Base-by-base conservation (phyloP, 805 yeast genomes). In the Wickerhamiella cacticola region DNA sequence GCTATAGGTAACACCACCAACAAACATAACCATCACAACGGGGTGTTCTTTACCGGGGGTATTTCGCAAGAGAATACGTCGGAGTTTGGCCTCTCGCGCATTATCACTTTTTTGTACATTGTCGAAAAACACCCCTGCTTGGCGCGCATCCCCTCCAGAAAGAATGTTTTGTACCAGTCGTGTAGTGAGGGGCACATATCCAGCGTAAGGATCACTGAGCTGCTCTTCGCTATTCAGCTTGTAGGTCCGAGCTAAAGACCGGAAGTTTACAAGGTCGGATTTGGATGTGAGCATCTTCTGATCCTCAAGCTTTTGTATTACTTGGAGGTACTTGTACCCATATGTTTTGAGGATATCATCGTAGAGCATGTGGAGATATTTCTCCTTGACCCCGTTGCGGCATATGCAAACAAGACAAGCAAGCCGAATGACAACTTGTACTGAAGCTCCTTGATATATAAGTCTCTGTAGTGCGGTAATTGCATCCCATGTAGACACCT, bases 1-100 rank as follows among this genome's bases (percentile, higher is more conserved):
- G 7, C 92, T 78, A 59, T 83, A 71, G 0, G 96, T 85, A 6
- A 88, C 67, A 0, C 98, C 97, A 12, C 97, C 97, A 35, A 88
- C 58, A 52, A 81, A 78, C 74, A 45, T 84, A 55, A 51, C 85
- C 58, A 50, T 63, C 47, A 59, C 64, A 48, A 59, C 60, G 8
- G 61, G 59, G 29, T 55, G 58, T 26, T 53, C 59, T 47, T 65
- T 59, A 2, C 57, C 57, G 4, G 59, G 59, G n/a, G 57, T 50
- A 47, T 63, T 63, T 26, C 64, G 52, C 33, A 56, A 44, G 26
- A 63, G 52, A 23, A 64, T 59, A 22, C 62, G 59, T 13, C 65
- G 53, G 18, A 63, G 55, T 44, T 63, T 63, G 9, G 64, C 60
- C 43, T 61, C 67, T 24, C 61, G 52, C 6, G 55, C 52, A 8